Evolutionary conservation across 768 basidiomycete genomes (phyloP).

Genomic region (Suillus occidentalis): DNA sequence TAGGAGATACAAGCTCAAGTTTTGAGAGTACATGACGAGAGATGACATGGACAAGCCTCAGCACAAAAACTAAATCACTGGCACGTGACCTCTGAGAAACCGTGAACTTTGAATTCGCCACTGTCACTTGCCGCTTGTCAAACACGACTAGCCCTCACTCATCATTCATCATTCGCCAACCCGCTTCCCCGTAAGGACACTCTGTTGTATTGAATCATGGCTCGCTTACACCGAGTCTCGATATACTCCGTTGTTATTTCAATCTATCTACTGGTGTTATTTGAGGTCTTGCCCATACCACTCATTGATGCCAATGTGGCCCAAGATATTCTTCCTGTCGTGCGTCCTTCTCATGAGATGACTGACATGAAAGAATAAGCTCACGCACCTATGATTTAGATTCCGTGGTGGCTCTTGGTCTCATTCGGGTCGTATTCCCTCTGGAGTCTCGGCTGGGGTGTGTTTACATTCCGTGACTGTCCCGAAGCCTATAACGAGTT

Average conservation of each 20-base stretch:
- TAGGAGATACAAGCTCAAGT: too few relatives aligned
- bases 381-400: conserved; percentile 35
- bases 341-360: conserved; percentile 33
- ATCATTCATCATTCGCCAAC: neutral
- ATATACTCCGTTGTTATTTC: conserved; percentile 41
- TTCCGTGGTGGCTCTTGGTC: conserved; percentile 83
- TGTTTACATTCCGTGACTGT: conserved; percentile 73
- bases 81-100: neutral
- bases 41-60: too few relatives aligned
- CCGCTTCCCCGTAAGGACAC: neutral
- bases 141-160: neutral
- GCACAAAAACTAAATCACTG: too few relatives aligned
- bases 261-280: conserved; percentile 58
- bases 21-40: too few relatives aligned
- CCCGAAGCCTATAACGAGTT: conserved; percentile 78
- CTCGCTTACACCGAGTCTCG: conserved; percentile 58
- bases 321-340: conserved; percentile 57
- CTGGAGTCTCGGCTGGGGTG: conserved; percentile 72
- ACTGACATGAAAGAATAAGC: neutral
- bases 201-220: conserved; percentile 41
- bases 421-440: conserved; percentile 80
- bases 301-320: conserved; percentile 47
- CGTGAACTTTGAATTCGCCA: neutral
- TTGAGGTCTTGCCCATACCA: conserved; percentile 55
- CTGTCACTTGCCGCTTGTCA: neutral